Evolutionary conservation across 1,284 basidiomycete genomes (phyloP).

Genomic region (Moesziomyces antarcticus): DNA sequence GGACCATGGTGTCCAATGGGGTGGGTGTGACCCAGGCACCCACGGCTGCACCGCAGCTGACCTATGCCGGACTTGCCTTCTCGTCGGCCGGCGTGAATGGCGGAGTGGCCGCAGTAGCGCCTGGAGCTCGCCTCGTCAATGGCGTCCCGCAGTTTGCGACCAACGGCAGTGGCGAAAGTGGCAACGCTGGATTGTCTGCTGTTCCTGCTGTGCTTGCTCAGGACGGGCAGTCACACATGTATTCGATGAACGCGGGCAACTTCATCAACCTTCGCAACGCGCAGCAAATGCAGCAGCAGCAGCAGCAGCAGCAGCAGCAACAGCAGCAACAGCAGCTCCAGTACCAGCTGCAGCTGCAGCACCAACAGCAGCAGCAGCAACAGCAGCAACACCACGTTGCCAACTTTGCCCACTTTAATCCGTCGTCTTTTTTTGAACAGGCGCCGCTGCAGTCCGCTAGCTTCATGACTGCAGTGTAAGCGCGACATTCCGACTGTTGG

Average conservation of each 20-base stretch:
- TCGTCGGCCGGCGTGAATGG: conserved; percentile 17
- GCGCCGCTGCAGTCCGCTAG: conserved; percentile 51
- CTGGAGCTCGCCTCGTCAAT: conserved; percentile 5
- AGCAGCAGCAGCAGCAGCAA: conserved; percentile 11
- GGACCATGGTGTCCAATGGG: conserved; percentile 6
- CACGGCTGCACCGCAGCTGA: conserved; percentile 11
- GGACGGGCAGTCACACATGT: conserved; percentile 25
- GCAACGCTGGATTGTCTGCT: conserved; percentile 4
- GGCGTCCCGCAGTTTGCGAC: conserved; percentile 16
- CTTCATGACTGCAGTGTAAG: conserved; percentile 51
- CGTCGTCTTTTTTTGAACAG: conserved; percentile 47
- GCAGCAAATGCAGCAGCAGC: conserved; percentile 32
- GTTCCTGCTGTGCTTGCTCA: conserved; percentile 12
- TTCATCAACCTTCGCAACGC: conserved; percentile 29
- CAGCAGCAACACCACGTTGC: conserved; percentile 24
- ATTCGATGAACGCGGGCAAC: conserved; percentile 25
- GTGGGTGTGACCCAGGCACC: neutral
- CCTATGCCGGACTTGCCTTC: conserved; percentile 33
- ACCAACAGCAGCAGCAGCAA: conserved; percentile 20
- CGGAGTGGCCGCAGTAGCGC: conserved; percentile 13
- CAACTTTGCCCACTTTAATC: conserved; percentile 21
- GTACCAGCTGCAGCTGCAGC: conserved; percentile 23
- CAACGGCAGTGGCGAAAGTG: neutral
- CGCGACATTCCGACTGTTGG: conserved; percentile 6
- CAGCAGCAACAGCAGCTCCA: conserved; percentile 16